A percentile compares a stretch with the other conserved stretches of the same genome.
Conservation (phyloP, 1,139 yeast species). For the Yamadazyma spencermartinsiae region DNA sequence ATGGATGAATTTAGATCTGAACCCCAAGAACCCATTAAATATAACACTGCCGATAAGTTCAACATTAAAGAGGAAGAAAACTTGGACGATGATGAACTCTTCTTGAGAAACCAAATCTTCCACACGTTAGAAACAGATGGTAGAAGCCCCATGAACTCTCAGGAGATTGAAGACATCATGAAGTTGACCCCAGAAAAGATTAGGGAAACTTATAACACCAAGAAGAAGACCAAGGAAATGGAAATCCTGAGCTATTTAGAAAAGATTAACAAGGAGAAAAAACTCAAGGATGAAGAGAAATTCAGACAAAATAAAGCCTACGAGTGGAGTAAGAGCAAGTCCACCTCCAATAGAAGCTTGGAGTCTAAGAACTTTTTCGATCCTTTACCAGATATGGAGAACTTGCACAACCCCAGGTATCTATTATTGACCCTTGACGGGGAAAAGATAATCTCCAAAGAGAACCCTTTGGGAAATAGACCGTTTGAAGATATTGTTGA, state of each 20-base stretch:
- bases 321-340: slow-evolving; percentile 49
- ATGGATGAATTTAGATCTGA: slow-evolving; percentile 24
- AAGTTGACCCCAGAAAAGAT: slow-evolving; percentile 20
- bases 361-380: slow-evolving; percentile 52
- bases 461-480: slow-evolving; percentile 41
- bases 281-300: slow-evolving; percentile 39
- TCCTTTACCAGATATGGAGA: slow-evolving; percentile 23
- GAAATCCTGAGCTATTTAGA: slow-evolving; percentile 36
- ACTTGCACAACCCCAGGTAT: slow-evolving; percentile 28
- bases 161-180: slow-evolving; percentile 16
- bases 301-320: slow-evolving; percentile 53
- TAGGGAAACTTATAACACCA: slow-evolving; percentile 13
- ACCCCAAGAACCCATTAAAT: slow-evolving; percentile 2
- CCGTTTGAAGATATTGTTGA: slow-evolving; percentile 42
- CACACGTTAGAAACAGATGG: slow-evolving; percentile 10
- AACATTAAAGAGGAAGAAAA: slow-evolving; percentile 18
- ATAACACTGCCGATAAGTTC: slow-evolving; percentile 6
- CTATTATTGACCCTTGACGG: slow-evolving; percentile 49
- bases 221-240: slow-evolving; percentile 3
- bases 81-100: slow-evolving; percentile 17
- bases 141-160: slow-evolving; percentile 8
- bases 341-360: slow-evolving; percentile 38
- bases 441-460: slow-evolving; percentile 33
- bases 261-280: slow-evolving; percentile 41
- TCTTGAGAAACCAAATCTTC: slow-evolving; percentile 18